Evolutionary conservation across 768 basidiomycete species (phyloP).

Genomic region (Suillus cothurnatus): DNA sequence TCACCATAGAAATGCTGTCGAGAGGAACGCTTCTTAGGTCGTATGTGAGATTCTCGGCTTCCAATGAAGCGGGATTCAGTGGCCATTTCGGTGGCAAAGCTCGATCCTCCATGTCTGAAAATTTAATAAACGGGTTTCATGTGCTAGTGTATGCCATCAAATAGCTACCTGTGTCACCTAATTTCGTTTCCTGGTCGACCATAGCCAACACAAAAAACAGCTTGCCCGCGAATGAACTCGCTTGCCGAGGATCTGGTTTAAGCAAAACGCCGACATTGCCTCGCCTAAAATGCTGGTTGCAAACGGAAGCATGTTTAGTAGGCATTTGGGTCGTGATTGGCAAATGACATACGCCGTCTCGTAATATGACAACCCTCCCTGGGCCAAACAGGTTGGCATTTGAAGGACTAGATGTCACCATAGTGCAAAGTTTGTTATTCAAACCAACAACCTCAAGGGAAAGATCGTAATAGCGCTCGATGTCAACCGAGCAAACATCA

Average conservation of each 20-base stretch:
- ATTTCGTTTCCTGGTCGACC: slow-evolving; percentile 65
- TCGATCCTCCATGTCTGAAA: slow-evolving; percentile 57
- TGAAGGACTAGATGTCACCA: slow-evolving; percentile 60
- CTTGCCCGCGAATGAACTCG: slow-evolving; percentile 49
- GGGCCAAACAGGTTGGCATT: slow-evolving; percentile 66
- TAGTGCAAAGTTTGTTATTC: slow-evolving; percentile 63
- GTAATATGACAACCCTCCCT: slow-evolving; percentile 83
- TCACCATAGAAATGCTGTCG: slow-evolving; percentile 76
- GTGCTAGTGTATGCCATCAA: neutral
- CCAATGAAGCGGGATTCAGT: slow-evolving; percentile 48
- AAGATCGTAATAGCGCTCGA: slow-evolving; percentile 75
- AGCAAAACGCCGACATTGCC: slow-evolving; percentile 75
- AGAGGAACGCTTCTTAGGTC: slow-evolving; percentile 67
- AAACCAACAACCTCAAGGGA: slow-evolving; percentile 59
- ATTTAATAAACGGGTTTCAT: neutral
- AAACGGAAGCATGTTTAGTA: neutral
- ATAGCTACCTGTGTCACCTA: slow-evolving; percentile 49
- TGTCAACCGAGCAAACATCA: slow-evolving; percentile 67
- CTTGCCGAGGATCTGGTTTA: slow-evolving; percentile 56
- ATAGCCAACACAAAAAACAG: slow-evolving; percentile 72
- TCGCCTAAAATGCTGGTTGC: slow-evolving; percentile 67
- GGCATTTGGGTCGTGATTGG: neutral
- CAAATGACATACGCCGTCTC: slow-evolving; percentile 65
- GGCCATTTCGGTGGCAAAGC: slow-evolving; percentile 81
- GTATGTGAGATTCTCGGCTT: slow-evolving; percentile 58